A percentile compares a stretch with the other conserved stretches of the same genome.
Evolutionary conservation across 768 basidiomycete genomes (phyloP).

Genomic region (Collybia sp.): DNA sequence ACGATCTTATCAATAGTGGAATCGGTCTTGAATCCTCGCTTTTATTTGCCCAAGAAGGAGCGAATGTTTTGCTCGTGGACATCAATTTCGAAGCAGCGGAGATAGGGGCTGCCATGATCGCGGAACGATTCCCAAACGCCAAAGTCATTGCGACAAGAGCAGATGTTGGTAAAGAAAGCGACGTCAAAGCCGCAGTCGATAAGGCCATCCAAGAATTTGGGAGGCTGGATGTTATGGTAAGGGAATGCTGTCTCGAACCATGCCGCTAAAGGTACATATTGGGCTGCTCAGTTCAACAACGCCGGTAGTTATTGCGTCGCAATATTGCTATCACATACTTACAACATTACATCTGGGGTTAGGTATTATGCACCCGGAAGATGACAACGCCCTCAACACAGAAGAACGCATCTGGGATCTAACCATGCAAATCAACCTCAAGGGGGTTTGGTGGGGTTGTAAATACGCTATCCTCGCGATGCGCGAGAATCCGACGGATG

Average conservation of each 20-base stretch:
- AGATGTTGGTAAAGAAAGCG: slow-evolving; percentile 86
- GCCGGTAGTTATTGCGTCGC: slow-evolving; percentile 45
- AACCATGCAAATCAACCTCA: slow-evolving; percentile 91
- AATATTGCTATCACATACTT: background rate
- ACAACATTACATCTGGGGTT: background rate
- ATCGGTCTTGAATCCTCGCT: slow-evolving; percentile 96
- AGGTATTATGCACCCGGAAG: slow-evolving; percentile 98
- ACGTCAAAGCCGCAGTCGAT: slow-evolving; percentile 81
- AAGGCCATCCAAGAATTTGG: slow-evolving; percentile 81
- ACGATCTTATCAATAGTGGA: slow-evolving; percentile 49
- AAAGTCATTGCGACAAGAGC: slow-evolving; percentile 67
- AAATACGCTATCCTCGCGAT: slow-evolving; percentile 97
- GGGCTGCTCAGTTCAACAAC: slow-evolving; percentile 76
- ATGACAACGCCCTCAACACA: slow-evolving; percentile 94
- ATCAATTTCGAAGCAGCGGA: slow-evolving; percentile 76
- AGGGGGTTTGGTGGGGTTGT: slow-evolving; percentile 99
- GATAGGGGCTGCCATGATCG: slow-evolving; percentile 60
- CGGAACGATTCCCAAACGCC: slow-evolving; percentile 61
- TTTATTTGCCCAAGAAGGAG: slow-evolving; percentile 92
- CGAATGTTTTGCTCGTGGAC: slow-evolving; percentile 86
- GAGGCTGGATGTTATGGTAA: slow-evolving; percentile 91
- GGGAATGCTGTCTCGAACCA: slow-evolving; percentile 11
- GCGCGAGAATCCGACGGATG: slow-evolving; percentile 86
- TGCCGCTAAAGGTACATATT: slow-evolving; percentile 1
- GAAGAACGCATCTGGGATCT: slow-evolving; percentile 96